Conservation (phyloP, 1,139 yeast genomes). For the Candida sanyaensis region DNA sequence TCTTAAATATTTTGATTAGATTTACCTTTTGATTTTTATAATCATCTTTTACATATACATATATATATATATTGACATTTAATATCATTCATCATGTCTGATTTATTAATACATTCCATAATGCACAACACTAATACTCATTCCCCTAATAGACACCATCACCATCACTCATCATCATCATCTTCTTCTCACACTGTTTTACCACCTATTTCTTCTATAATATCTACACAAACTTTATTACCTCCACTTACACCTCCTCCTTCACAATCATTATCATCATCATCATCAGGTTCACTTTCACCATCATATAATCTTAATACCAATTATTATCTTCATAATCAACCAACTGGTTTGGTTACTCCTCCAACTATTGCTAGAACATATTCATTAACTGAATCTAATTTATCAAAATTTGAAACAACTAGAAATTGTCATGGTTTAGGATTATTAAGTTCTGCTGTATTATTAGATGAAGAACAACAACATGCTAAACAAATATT, state of each 20-base stretch:
- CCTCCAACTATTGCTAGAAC: constrained; percentile 5
- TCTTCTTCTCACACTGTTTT: constrained; percentile 5
- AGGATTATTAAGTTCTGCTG: constrained; percentile 17
- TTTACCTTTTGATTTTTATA: not conserved
- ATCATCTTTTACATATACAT: not conserved
- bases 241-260: constrained; percentile 5
- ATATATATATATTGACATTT: not conserved
- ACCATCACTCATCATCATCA: no score
- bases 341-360: constrained; percentile 4
- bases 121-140: constrained; percentile 21
- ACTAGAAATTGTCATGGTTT: constrained; percentile 14
- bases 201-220: constrained; percentile 12
- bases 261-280: constrained; percentile 3
- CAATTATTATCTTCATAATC: constrained; percentile 1
- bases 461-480: constrained; percentile 12
- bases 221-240: constrained; percentile 6
- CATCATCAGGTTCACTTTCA: constrained; percentile 2
- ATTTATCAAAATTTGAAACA: constrained; percentile 14
- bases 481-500: constrained; percentile 2
- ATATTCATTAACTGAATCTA: constrained; percentile 13
- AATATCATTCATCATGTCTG: constrained; percentile 14
- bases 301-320: not conserved
- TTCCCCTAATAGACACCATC: not conserved
- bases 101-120: constrained; percentile 36
- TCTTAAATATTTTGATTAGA: no score